Percentiles rank a stretch among this genome's conserved stretches.
Evolutionary conservation across 1,139 yeast genomes (phyloP).

Genomic region (Candida gigantensis): DNA sequence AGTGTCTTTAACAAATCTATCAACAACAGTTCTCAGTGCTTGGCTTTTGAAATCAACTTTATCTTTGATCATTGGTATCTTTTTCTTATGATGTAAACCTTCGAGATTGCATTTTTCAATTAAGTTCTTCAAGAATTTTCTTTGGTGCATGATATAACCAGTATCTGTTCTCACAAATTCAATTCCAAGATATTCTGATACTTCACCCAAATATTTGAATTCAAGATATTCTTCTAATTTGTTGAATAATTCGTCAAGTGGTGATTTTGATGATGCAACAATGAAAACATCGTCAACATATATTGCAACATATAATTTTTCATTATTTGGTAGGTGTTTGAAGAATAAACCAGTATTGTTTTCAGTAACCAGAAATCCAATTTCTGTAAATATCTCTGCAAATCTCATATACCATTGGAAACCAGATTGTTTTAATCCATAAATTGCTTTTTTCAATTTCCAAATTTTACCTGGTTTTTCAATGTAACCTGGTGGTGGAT

Average conservation of each 20-base stretch:
- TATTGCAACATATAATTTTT: constrained; percentile 2
- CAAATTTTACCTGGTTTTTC: constrained; percentile 4
- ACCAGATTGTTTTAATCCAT: constrained; percentile 11
- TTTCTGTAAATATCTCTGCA: background rate
- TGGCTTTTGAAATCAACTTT: background rate
- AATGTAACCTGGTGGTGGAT: constrained; percentile 2
- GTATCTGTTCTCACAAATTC: background rate
- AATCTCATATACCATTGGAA: constrained; percentile 5
- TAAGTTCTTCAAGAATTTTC: background rate
- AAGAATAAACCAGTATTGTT: background rate
- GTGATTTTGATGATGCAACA: background rate
- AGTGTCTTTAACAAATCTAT: background rate
- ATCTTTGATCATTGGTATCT: background rate
- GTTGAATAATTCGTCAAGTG: background rate
- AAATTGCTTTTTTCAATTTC: constrained; percentile 6
- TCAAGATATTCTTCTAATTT: constrained; percentile 1
- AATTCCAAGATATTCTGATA: constrained; percentile 6
- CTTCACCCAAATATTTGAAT: constrained; percentile 2
- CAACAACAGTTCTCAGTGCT: background rate
- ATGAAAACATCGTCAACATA: constrained; percentile 9
- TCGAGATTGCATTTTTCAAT: background rate
- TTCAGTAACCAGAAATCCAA: constrained; percentile 2
- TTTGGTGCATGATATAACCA: constrained; percentile 1
- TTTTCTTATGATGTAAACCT: background rate
- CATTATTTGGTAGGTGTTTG: background rate